A percentile compares a stretch with the other conserved stretches of the same genome.
These are phyloP conservation scores for Diaporthe ampelina DNA, from an alignment of 2,329 filamentous ascomycete species.

Conservation along the genomic window DNA sequence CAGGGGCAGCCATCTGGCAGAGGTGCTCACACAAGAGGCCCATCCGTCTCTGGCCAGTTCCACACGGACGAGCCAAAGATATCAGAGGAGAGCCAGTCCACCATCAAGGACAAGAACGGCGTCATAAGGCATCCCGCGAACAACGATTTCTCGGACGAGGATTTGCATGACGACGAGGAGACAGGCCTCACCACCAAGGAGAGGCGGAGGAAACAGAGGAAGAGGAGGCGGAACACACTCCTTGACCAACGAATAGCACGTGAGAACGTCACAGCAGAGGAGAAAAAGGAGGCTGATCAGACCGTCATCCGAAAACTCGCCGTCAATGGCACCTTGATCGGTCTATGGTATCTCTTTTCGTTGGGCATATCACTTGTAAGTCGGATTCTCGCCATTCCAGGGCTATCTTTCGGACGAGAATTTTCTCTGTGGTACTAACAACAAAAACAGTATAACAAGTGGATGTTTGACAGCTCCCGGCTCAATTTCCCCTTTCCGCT, in stretches of 20 bases:
- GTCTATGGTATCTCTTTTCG: conserved; percentile 91
- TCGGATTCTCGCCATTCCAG: conserved; percentile 41
- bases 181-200: conserved; percentile 85
- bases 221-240: conserved; percentile 75
- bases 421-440: conserved; percentile 9
- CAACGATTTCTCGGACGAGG: conserved; percentile 77
- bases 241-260: conserved; percentile 78
- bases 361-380: conserved; percentile 91
- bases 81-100: conserved; percentile 56
- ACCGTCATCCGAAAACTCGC: conserved; percentile 77
- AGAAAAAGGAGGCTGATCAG: conserved; percentile 82
- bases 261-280: conserved; percentile 74
- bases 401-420: neutral
- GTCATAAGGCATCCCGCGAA: conserved; percentile 44
- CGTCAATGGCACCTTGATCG: conserved; percentile 85
- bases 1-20: conserved; percentile 43
- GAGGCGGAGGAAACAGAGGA: conserved; percentile 75
- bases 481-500: conserved; percentile 95
- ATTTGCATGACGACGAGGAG: conserved; percentile 88
- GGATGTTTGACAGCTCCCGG: conserved; percentile 93
- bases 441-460: conserved; percentile 89
- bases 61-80: conserved; percentile 60
- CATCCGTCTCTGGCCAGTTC: conserved; percentile 48
- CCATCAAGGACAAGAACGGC: conserved; percentile 42
- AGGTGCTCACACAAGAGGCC: conserved; percentile 47